phyloP scores from a whole-genome alignment of 2,329 filamentous ascomycete genomes.

The Aspergillus luchuensis region DNA sequence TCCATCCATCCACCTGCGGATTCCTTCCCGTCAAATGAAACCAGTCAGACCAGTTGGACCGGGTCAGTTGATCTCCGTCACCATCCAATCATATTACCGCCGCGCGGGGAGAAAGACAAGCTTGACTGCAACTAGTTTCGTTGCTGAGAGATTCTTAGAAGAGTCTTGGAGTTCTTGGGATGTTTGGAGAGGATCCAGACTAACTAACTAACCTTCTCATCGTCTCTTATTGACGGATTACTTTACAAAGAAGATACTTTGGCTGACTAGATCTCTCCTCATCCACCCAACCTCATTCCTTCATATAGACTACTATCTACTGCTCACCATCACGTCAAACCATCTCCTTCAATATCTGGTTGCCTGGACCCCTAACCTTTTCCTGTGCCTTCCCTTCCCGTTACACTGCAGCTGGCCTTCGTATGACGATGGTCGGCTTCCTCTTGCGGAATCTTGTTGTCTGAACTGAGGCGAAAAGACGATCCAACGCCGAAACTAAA shows the following conservation, averaged over 20 bases:
- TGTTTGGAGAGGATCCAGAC: too few relatives aligned
- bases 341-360: constrained; percentile 10
- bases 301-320: too few relatives aligned
- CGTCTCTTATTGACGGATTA: not conserved
- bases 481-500: constrained; percentile 9
- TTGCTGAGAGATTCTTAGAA: not conserved
- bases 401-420: constrained; percentile 9
- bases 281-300: too few relatives aligned
- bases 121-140: constrained; percentile 1
- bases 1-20: too few relatives aligned
- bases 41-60: not conserved
- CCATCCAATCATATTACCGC: constrained; percentile 3
- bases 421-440: constrained; percentile 10
- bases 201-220: not conserved
- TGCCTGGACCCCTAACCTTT: constrained; percentile 14
- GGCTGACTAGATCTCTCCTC: not conserved
- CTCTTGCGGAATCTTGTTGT: constrained; percentile 13
- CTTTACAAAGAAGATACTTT: too few relatives aligned
- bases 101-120: constrained; percentile 6
- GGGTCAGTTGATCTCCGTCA: constrained; percentile 12
- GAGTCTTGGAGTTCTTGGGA: too few relatives aligned
- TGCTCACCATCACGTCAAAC: too few relatives aligned
- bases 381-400: not conserved
- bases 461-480: constrained; percentile 11
- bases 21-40: too few relatives aligned